These are phyloP conservation scores for Incumbomyces delicatus DNA, from an alignment of 2,329 filamentous ascomycete genomes.

Conservation along the genomic window DNA sequence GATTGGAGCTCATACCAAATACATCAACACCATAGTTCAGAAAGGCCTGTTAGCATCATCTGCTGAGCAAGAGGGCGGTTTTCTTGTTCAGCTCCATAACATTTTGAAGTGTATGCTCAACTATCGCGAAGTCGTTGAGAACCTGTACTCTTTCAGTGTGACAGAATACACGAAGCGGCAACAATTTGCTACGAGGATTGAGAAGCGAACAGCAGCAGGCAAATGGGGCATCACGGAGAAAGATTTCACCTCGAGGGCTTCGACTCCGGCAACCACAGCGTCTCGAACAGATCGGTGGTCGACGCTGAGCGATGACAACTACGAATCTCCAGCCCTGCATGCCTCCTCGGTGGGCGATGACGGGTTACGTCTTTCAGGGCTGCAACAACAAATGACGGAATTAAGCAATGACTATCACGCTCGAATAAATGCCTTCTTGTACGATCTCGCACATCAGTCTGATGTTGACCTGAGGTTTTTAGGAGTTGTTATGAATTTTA, in stretches of 20 bases:
- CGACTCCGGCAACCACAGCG: conserved; percentile 17
- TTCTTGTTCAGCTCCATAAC: conserved; percentile 84
- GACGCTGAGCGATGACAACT: conserved; percentile 10
- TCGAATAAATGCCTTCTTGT: conserved; percentile 69
- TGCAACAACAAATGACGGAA: conserved; percentile 63
- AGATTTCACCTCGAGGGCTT: conserved; percentile 28
- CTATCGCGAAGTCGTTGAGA: conserved; percentile 88
- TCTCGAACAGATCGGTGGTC: conserved; percentile 1
- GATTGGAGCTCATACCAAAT: conserved; percentile 81
- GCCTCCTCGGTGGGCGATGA: conserved; percentile 23
- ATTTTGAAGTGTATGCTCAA: conserved; percentile 87
- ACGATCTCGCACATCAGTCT: conserved; percentile 84
- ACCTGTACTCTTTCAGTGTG: conserved; percentile 87
- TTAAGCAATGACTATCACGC: conserved; percentile 68
- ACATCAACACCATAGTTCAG: conserved; percentile 87
- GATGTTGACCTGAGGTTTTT: conserved; percentile 94
- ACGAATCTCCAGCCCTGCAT: conserved; percentile 12
- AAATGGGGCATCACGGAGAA: conserved; percentile 54
- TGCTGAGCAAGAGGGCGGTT: conserved; percentile 59
- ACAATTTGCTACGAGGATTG: conserved; percentile 65
- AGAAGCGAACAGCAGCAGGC: conserved; percentile 55
- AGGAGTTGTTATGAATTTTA: conserved; percentile 97
- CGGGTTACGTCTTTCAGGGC: conserved; percentile 60
- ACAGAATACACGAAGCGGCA: conserved; percentile 90
- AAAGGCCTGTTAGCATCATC: conserved; percentile 65